Evolutionary conservation across 768 basidiomycete species (phyloP), one percentile per base, ranked within the genome.

Genomic region (Ramaria sp.): DNA sequence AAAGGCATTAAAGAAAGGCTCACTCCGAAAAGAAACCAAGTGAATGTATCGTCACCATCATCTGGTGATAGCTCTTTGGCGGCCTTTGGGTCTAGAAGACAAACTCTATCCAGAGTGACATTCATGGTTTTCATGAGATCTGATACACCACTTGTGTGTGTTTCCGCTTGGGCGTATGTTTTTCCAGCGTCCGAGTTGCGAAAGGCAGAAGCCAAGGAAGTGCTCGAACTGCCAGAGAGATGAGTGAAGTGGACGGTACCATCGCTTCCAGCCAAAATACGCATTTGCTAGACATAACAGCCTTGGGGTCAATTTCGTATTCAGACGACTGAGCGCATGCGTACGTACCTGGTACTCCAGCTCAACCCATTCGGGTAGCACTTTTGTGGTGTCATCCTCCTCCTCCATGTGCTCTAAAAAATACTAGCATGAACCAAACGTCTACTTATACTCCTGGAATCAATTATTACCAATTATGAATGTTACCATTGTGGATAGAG

Each of bases 11-110:
- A 9, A 38, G 10, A 13, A 38, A 49, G 2, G 22, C 84, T 63
- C 63, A 84, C 91, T 54, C 94, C 93, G 65, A 95, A 97, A 38
- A 99, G 72, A 72, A 95, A 99, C 78, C 84, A 89, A 31, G 84
- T 77, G 63, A 96, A 98, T 31, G 71, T 66, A 27, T 81, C 81
- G 57, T 84, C 78, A 1, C 82, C 84, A 64, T 98, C 95, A 52
- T 80, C 79, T 0, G 93, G 91, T 0, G 78, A 70, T 11, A 98
- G 75, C 55, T 71, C 77, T 53, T 73, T 68, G 53, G 81, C 73
- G 0, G 93, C 93, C 65, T 84, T 88, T 1, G 96, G 96, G 67
- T 99, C 96, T n/a, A 99, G 78, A 15, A 99, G 72, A 65, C 96
- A 99, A 10, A 96, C 87, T 62, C 77, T 78, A 0, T 81, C 75